These are phyloP conservation scores for Articulospora tetracladia DNA, from an alignment of 495 filamentous ascomycete genomes.

Conservation along the genomic window DNA sequence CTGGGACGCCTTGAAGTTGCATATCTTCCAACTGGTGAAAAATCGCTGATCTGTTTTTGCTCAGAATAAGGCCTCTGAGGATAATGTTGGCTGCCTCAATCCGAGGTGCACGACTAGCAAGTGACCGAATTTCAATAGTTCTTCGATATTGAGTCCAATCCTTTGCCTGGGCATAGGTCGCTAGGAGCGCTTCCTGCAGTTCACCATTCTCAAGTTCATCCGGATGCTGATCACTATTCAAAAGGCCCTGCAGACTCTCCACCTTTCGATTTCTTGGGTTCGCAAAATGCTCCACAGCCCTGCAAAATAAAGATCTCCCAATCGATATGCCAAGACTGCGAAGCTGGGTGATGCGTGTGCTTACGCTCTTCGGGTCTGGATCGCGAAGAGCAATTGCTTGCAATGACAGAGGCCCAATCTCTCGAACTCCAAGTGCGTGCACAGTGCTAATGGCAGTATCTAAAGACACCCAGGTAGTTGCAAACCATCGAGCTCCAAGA, in stretches of 20 bases:
- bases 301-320: slow-evolving; percentile 52
- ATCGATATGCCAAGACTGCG: slow-evolving; percentile 54
- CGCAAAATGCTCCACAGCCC: slow-evolving; percentile 55
- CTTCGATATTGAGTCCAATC: slow-evolving; percentile 48
- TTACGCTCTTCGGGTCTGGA: slow-evolving; percentile 45
- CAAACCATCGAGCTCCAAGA: slow-evolving; percentile 68
- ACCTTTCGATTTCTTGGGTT: slow-evolving; percentile 39
- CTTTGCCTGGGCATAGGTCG: slow-evolving; percentile 41
- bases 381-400: slow-evolving; percentile 66
- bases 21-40: slow-evolving; percentile 26
- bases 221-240: slow-evolving; percentile 71
- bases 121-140: slow-evolving; percentile 40
- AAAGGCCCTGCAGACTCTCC: slow-evolving; percentile 53
- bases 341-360: slow-evolving; percentile 52
- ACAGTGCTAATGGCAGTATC: slow-evolving; percentile 61
- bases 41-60: slow-evolving; percentile 16
- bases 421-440: slow-evolving; percentile 57
- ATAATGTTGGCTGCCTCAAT: slow-evolving; percentile 33
- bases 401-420: slow-evolving; percentile 68
- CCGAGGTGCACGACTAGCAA: slow-evolving; percentile 8
- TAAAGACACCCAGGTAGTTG: slow-evolving; percentile 62
- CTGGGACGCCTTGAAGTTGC: slow-evolving; percentile 14
- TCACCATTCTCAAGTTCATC: slow-evolving; percentile 63
- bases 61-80: slow-evolving; percentile 31
- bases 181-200: slow-evolving; percentile 54